A percentile compares a stretch with the other conserved stretches of the same genome.
Conservation (phyloP, 2,329 filamentous ascomycete genomes). For the Metarhizium rileyi region DNA sequence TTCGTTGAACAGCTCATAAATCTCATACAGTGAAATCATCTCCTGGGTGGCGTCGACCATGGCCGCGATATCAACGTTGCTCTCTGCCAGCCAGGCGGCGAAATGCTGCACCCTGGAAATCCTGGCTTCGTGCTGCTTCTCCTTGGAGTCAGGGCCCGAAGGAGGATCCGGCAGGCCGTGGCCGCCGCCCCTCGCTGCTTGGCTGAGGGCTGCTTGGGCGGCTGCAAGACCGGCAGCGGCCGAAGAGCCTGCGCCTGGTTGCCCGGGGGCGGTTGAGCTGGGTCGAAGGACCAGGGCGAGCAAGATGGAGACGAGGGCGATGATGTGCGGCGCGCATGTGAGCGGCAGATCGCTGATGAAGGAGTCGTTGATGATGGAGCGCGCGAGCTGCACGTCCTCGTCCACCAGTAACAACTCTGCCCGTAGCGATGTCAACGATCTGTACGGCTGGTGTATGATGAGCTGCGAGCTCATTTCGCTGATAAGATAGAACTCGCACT, state of each 20-base stretch:
- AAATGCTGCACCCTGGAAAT: conserved; percentile 57
- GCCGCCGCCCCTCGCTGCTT: conserved; percentile 29
- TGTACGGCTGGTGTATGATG: conserved; percentile 85
- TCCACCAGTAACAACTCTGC: conserved; percentile 59
- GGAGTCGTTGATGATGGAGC: conserved; percentile 82
- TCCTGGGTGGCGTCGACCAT: conserved; percentile 88
- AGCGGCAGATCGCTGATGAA: conserved; percentile 88
- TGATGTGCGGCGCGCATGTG: conserved; percentile 73
- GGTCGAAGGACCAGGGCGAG: conserved; percentile 76
- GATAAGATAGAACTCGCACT: conserved; percentile 90
- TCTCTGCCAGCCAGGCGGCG: conserved; percentile 76
- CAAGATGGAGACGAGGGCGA: conserved; percentile 79
- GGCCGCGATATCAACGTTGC: conserved; percentile 71
- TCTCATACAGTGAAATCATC: conserved; percentile 80
- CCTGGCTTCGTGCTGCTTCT: conserved; percentile 42
- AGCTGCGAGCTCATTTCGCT: conserved; percentile 84
- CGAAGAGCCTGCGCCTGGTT: conserved; percentile 18
- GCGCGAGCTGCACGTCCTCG: conserved; percentile 70
- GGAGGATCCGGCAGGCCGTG: conserved; percentile 11
- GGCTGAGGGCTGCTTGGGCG: conserved; percentile 38
- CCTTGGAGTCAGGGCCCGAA: conserved; percentile 26
- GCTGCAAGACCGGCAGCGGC: conserved; percentile 36
- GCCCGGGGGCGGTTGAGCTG: conserved; percentile 20
- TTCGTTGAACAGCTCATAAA: conserved; percentile 50
- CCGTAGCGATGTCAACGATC: conserved; percentile 64